phyloP scores from a whole-genome alignment of 2,329 filamentous ascomycete species.

The Fusarium sororula region DNA sequence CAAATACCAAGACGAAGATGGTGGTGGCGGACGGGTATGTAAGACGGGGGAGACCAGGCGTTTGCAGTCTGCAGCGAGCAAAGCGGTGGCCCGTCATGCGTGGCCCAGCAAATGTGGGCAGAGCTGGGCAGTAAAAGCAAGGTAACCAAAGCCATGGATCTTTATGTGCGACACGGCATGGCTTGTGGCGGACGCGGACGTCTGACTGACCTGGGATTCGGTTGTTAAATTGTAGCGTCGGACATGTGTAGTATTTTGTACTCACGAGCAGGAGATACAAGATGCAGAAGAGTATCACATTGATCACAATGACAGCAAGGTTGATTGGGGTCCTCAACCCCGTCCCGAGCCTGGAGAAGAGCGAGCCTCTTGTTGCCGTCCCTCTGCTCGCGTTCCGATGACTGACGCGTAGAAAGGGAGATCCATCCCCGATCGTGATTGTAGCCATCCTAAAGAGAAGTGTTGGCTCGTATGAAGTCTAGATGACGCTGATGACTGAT shows the following conservation, averaged over 20 bases:
- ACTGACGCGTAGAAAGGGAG: neutral
- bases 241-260: constrained; percentile 24
- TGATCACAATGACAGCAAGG: neutral
- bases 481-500: constrained; percentile 8
- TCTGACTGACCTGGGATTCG: constrained; percentile 9
- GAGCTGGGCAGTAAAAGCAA: neutral
- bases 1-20: neutral
- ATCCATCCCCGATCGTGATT: neutral
- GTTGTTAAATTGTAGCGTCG: constrained; percentile 13
- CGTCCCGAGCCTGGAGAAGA: neutral
- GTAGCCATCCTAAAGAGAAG: neutral
- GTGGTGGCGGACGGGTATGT: constrained; percentile 29
- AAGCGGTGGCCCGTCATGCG: neutral
- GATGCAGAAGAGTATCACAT: neutral
- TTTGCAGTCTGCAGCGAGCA: constrained; percentile 27
- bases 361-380: neutral
- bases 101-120: constrained; percentile 1
- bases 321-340: neutral
- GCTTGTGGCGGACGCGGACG: constrained; percentile 19
- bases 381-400: neutral
- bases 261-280: neutral
- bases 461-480: constrained; percentile 12
- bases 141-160: constrained; percentile 17
- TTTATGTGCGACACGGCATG: constrained; percentile 30
- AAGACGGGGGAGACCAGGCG: constrained; percentile 27